Percentiles rank a stretch among this genome's conserved stretches.
Evolutionary conservation across 169 alveolate genomes (phyloP).

Genomic region (Eimeria tenella): DNA sequence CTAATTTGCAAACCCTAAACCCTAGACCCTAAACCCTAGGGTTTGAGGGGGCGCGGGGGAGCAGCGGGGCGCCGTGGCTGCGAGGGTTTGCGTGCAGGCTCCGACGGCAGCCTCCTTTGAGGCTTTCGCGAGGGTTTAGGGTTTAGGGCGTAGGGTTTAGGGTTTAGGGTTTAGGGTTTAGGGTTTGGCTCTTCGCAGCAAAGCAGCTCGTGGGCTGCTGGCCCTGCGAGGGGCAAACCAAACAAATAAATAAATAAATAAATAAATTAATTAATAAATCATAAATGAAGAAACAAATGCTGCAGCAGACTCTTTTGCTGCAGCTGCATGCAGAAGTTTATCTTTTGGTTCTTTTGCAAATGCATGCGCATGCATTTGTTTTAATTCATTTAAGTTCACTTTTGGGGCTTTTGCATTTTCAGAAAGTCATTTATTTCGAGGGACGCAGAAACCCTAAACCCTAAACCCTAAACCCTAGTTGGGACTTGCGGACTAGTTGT

Average conservation of each 20-base stretch:
- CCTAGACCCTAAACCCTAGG: not conserved
- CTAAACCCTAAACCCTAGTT: conserved; percentile 1
- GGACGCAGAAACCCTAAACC: not conserved
- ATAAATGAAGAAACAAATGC: not conserved
- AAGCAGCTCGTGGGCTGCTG: not conserved
- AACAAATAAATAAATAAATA: too few species aligned
- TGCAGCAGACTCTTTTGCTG: not conserved
- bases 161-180: not conserved
- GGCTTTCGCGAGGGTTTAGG: not conserved
- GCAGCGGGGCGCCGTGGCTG: too few species aligned
- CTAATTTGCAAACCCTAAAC: not conserved
- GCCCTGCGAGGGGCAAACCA: not conserved
- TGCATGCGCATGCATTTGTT: too few species aligned
- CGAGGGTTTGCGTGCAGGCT: too few species aligned
- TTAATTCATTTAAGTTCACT: too few species aligned
- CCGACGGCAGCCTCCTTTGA: too few species aligned
- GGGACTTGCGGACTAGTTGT: not conserved
- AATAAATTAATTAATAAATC: not conserved
- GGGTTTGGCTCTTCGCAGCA: not conserved
- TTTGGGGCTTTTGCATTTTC: too few species aligned
- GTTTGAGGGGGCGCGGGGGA: too few species aligned
- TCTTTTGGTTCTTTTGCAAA: too few species aligned
- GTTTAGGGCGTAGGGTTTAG: not conserved
- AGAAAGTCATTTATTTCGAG: too few species aligned
- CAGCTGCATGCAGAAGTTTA: too few species aligned